Evolutionary conservation across 2,329 filamentous ascomycete species (phyloP), one percentile per base, ranked within the genome.

Genomic region (Helicocarpus griseus): DNA sequence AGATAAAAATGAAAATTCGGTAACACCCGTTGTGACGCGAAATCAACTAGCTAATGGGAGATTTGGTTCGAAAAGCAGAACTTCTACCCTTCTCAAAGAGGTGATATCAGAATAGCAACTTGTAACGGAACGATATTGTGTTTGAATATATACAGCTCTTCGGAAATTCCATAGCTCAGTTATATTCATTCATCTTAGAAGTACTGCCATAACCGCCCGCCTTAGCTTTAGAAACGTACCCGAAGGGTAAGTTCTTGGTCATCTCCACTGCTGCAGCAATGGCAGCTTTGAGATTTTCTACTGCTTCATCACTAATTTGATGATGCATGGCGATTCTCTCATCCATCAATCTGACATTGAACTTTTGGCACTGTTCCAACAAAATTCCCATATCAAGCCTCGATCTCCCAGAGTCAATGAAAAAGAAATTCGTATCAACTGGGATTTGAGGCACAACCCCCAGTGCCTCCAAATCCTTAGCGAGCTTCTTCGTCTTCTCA

Each of bases 361-460:
- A 57, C 40, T 54, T 56, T 19, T 53, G 48, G 48, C 58, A 63
- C 39, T 61, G 57, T 38, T 61, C 57, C 49, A 62, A 46, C 51
- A 63, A 51, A 14, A 62, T 46, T 5, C 52, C 60, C 58, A 61
- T 61, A 52, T 60, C 53, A 21, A 63, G 19, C 14, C 55, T 54
- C 8, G 58, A 61, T 44, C 44, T 55, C 19, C 54, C 45, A 0
- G 59, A 52, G 21, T 62, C 58, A 21, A 62, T 60, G 41, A 61
- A 61, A 38, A 49, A 61, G 45, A 62, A 61, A 47, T 63, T 62
- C 1, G 59, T 63, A 57, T 65, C 55, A 44, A 65, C 57, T 53
- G 63, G 62, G 53, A 65, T 63, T 57, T 79, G 52, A 65, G 65
- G 33, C 74, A 78, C 54, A 74, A 78, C 57, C 72, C 75, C n/a